These are phyloP conservation scores for Entomortierella parvispora DNA, from an alignment of 192 early-diverging fungal species.

Conservation along the genomic window DNA sequence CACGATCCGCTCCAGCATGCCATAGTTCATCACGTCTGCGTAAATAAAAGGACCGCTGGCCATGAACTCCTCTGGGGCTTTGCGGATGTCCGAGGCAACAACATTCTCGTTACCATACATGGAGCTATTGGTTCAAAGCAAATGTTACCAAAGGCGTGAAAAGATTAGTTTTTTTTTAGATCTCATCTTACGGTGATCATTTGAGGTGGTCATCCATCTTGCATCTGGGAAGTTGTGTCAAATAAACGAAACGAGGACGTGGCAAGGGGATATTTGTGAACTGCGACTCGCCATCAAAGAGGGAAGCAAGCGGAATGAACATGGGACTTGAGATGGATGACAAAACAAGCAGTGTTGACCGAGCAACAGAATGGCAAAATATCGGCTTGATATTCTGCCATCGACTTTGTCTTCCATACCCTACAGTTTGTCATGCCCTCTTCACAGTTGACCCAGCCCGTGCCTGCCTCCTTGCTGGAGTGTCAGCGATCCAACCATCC, in stretches of 20 bases:
- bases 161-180: too few relatives aligned
- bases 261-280: background rate
- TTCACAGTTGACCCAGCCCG: too few relatives aligned
- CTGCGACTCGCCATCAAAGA: background rate
- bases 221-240: constrained; percentile 21
- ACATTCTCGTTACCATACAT: constrained; percentile 72
- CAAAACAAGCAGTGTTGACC: too few relatives aligned
- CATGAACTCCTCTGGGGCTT: constrained; percentile 60
- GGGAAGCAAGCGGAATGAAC: background rate
- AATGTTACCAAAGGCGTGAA: background rate
- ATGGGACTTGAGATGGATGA: too few relatives aligned
- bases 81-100: constrained; percentile 72
- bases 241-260: constrained; percentile 36
- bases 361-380: constrained; percentile 3
- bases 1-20: constrained; percentile 68
- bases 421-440: too few relatives aligned
- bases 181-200: too few relatives aligned
- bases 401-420: background rate
- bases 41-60: constrained; percentile 69
- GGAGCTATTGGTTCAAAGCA: constrained; percentile 6
- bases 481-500: too few relatives aligned
- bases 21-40: constrained; percentile 73
- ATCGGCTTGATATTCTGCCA: constrained; percentile 2
- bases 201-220: background rate
- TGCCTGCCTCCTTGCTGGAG: background rate